Conservation (phyloP, 1,284 basidiomycete species). For the Polyporus tsugae region DNA sequence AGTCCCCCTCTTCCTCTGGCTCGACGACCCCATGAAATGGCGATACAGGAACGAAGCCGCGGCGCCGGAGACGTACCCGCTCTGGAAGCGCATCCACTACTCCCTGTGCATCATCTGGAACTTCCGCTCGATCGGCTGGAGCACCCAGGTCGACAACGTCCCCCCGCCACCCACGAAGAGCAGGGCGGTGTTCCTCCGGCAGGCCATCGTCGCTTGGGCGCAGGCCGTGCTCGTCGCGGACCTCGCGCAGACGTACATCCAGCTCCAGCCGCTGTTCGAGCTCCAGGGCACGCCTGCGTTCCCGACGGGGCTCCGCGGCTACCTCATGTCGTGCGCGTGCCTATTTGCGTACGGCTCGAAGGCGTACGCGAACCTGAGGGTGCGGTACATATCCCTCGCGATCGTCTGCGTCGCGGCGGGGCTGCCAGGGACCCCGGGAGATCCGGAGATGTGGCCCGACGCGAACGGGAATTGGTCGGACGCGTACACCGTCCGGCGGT, state of each 20-base stretch:
- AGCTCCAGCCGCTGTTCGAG: not conserved
- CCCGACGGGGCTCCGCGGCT: slow-evolving; percentile 1
- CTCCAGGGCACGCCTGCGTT: not conserved
- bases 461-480: slow-evolving; percentile 44
- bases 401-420: not conserved
- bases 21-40: slow-evolving; percentile 5
- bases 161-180: not conserved
- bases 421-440: not conserved
- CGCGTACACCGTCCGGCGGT: slow-evolving; percentile 45
- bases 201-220: not conserved
- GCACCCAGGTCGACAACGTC: not conserved
- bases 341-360: not conserved
- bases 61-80: not conserved
- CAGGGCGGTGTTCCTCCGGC: not conserved
- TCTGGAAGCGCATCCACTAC: slow-evolving; percentile 1
- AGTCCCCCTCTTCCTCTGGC: not conserved
- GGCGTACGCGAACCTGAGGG: not conserved
- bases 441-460: slow-evolving; percentile 41
- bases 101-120: not conserved
- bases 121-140: slow-evolving; percentile 3
- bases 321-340: not conserved
- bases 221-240: not conserved
- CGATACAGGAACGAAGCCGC: not conserved
- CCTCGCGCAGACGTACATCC: not conserved
- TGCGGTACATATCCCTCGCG: not conserved